These are phyloP conservation scores for Protomyces pachydermus DNA, from an alignment of 1,139 yeast genomes.

Conservation along the genomic window DNA sequence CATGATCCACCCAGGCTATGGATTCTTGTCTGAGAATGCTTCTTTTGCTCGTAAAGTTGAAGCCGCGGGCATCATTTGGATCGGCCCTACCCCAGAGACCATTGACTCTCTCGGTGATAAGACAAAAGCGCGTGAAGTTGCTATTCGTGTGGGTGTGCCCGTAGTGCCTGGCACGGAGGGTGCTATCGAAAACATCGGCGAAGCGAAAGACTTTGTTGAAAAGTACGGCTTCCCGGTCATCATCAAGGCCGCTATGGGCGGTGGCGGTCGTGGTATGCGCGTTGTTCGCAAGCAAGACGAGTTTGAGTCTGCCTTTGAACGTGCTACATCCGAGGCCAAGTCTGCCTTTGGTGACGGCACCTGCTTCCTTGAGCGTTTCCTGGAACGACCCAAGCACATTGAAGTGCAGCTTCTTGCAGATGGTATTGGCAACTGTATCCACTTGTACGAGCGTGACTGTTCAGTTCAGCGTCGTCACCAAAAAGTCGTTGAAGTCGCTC, in stretches of 20 bases:
- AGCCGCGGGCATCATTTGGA: slow-evolving; percentile 89
- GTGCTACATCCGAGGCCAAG: slow-evolving; percentile 93
- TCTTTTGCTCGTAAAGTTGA: slow-evolving; percentile 91
- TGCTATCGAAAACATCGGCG: slow-evolving; percentile 75
- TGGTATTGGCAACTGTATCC: slow-evolving; percentile 88
- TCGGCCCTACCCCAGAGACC: slow-evolving; percentile 84
- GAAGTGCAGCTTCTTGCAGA: slow-evolving; percentile 97
- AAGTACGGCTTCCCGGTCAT: slow-evolving; percentile 92
- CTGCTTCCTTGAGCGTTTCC: slow-evolving; percentile 91
- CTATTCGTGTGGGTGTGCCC: slow-evolving; percentile 76
- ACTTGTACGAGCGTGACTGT: slow-evolving; percentile 95
- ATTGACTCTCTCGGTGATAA: slow-evolving; percentile 98
- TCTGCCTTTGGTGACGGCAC: slow-evolving; percentile 97
- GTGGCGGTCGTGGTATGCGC: slow-evolving; percentile 99
- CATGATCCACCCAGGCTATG: slow-evolving; percentile 99
- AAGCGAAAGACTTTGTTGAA: slow-evolving; percentile 72
- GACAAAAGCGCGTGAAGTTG: slow-evolving; percentile 87
- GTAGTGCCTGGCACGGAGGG: slow-evolving; percentile 98
- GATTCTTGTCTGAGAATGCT: slow-evolving; percentile 89
- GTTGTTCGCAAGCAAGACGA: slow-evolving; percentile 96
- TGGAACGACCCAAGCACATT: slow-evolving; percentile 93
- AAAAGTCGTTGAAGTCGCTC: slow-evolving; percentile 98
- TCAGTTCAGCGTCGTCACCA: slow-evolving; percentile 99
- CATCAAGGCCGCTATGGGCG: slow-evolving; percentile 98
- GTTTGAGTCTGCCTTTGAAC: slow-evolving; percentile 80